Conservation (phyloP, 805 yeast genomes). For the Lachancea fermentati region DNA sequence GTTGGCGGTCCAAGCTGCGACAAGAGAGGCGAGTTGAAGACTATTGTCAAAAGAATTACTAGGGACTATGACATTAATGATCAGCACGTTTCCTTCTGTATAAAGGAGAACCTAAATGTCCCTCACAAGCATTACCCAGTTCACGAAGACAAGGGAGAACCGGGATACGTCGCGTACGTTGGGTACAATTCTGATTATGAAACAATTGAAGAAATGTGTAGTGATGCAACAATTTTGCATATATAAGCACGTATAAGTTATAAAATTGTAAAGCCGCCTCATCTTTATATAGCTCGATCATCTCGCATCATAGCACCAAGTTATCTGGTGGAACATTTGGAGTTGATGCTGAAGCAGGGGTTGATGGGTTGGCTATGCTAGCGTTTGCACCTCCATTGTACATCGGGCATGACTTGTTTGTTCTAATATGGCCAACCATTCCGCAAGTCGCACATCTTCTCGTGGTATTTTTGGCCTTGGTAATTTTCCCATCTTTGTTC, state of each 20-base stretch:
- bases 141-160: slow-evolving; percentile 29
- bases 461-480: slow-evolving; percentile 38
- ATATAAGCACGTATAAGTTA: slow-evolving; percentile 13
- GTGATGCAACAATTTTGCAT: slow-evolving; percentile 24
- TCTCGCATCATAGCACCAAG: background rate
- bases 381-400: slow-evolving; percentile 43
- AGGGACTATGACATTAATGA: slow-evolving; percentile 37
- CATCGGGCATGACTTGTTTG: slow-evolving; percentile 85
- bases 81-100: slow-evolving; percentile 33
- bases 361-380: slow-evolving; percentile 13
- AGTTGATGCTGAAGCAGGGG: slow-evolving; percentile 1
- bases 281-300: no score
- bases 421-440: slow-evolving; percentile 88
- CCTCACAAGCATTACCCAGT: slow-evolving; percentile 31
- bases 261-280: background rate
- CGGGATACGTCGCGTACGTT: slow-evolving; percentile 33
- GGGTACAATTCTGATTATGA: slow-evolving; percentile 25
- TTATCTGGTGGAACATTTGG: slow-evolving; percentile 1
- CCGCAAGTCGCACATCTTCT: slow-evolving; percentile 95
- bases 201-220: slow-evolving; percentile 22
- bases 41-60: slow-evolving; percentile 35
- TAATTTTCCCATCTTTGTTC: slow-evolving; percentile 21
- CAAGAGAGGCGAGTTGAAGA: slow-evolving; percentile 38
- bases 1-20: slow-evolving; percentile 42
- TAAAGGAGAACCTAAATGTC: slow-evolving; percentile 30